phyloP scores from a whole-genome alignment of 257 asterid genomes.

The Solanum acaule region DNA sequence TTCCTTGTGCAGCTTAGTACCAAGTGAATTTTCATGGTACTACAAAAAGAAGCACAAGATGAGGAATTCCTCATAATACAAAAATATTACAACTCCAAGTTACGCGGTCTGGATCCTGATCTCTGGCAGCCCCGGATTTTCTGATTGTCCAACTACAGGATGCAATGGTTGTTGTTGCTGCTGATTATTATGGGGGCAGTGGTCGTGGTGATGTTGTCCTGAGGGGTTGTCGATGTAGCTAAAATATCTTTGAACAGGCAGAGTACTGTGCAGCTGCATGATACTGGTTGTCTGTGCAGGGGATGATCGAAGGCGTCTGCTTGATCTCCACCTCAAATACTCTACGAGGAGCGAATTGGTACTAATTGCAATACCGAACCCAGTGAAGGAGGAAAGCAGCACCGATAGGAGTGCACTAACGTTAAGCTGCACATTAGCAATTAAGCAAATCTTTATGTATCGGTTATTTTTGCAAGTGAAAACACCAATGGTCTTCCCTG shows the following conservation, averaged over 20 bases:
- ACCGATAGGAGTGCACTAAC: conserved; percentile 72
- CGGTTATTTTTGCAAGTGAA: neutral
- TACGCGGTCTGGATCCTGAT: conserved; percentile 12
- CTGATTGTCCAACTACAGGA: conserved; percentile 9
- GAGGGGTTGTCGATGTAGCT: neutral
- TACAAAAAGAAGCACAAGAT: neutral
- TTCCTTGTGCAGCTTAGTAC: neutral
- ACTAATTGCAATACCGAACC: conserved; percentile 89
- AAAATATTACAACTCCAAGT: neutral
- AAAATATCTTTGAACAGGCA: neutral
- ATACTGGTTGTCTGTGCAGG: conserved; percentile 9
- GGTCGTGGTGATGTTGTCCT: neutral
- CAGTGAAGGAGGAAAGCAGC: conserved; percentile 93
- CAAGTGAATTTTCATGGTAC: neutral
- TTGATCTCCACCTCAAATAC: conserved; percentile 82
- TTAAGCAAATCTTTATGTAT: neutral
- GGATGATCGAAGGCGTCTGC: conserved; percentile 31
- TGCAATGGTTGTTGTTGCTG: conserved; percentile 14
- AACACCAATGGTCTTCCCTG: neutral
- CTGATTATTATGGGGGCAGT: neutral
- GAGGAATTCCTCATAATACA: neutral
- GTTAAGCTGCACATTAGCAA: conserved; percentile 48
- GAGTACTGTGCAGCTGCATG: neutral
- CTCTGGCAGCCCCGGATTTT: conserved; percentile 22
- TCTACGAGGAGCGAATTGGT: conserved; percentile 85